A percentile compares a stretch with the other conserved stretches of the same genome.
These are phyloP conservation scores for Durotheca rogersii DNA, from an alignment of 495 filamentous ascomycete genomes.

Conservation along the genomic window DNA sequence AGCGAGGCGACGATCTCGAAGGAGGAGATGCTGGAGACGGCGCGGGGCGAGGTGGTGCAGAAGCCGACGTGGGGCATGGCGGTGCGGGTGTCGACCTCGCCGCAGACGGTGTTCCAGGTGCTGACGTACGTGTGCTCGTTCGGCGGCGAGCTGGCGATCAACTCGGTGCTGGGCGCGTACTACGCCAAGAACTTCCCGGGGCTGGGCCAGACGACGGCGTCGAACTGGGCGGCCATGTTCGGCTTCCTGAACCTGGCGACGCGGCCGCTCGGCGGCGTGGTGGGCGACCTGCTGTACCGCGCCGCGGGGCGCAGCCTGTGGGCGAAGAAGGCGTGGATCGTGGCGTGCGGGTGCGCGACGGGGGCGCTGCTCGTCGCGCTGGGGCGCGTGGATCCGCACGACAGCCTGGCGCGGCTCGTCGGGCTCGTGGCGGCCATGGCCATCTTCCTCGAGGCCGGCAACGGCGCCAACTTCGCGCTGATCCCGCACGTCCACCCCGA, in stretches of 20 bases:
- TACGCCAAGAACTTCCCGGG: slow-evolving; percentile 74
- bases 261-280: slow-evolving; percentile 71
- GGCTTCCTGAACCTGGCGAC: slow-evolving; percentile 80
- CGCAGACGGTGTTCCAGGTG: slow-evolving; percentile 66
- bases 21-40: slow-evolving; percentile 57
- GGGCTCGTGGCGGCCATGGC: slow-evolving; percentile 72
- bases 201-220: slow-evolving; percentile 70
- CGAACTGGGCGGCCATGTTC: slow-evolving; percentile 86
- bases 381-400: slow-evolving; percentile 62
- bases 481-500: slow-evolving; percentile 81
- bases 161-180: slow-evolving; percentile 77
- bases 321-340: slow-evolving; percentile 74
- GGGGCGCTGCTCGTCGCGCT: slow-evolving; percentile 71
- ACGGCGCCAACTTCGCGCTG: slow-evolving; percentile 82
- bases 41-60: slow-evolving; percentile 63
- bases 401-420: slow-evolving; percentile 66
- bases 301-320: slow-evolving; percentile 58
- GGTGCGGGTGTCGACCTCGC: slow-evolving; percentile 58
- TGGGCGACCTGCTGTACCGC: slow-evolving; percentile 72
- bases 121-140: slow-evolving; percentile 83
- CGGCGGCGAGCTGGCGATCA: slow-evolving; percentile 82
- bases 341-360: slow-evolving; percentile 60
- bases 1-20: slow-evolving; percentile 55
- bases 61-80: slow-evolving; percentile 65
- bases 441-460: slow-evolving; percentile 80